These are phyloP conservation scores for Suillus spraguei DNA, from an alignment of 768 basidiomycete genomes.

Conservation along the genomic window DNA sequence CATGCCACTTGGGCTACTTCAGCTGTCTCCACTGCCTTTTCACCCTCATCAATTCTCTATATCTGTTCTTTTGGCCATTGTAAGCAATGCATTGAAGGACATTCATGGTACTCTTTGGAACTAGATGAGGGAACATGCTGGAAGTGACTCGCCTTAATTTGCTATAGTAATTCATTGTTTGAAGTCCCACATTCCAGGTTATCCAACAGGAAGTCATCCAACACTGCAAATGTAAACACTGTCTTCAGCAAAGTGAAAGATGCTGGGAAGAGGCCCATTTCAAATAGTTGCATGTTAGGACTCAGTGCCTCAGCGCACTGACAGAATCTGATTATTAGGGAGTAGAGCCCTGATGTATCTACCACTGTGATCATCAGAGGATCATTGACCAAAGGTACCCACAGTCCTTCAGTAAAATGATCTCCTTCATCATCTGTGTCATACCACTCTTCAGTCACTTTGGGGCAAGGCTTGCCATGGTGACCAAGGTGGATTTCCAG, in stretches of 20 bases:
- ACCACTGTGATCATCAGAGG: not conserved
- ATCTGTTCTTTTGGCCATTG: not conserved
- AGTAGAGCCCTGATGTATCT: not conserved
- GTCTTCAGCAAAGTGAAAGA: constrained; percentile 4
- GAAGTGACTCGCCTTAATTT: constrained; percentile 10
- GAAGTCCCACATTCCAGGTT: constrained; percentile 17
- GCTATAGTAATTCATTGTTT: constrained; percentile 16
- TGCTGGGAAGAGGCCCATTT: constrained; percentile 2
- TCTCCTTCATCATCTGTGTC: not conserved
- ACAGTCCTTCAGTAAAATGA: not conserved
- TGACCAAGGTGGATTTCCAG: not conserved
- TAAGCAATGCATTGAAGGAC: not conserved
- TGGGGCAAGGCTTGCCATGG: constrained; percentile 22
- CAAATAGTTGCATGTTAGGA: not conserved
- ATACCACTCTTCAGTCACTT: not conserved
- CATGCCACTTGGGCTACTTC: not conserved
- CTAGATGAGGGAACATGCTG: not conserved
- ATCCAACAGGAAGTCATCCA: constrained; percentile 12
- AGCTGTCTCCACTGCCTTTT: not conserved
- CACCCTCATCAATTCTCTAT: not conserved
- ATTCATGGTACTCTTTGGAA: not conserved
- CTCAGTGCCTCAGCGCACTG: not conserved
- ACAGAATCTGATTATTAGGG: not conserved
- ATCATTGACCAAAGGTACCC: not conserved
- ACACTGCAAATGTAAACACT: not conserved